Percentiles rank a stretch among this genome's conserved stretches.
Conservation (phyloP, 306 rosid species). For the Pachyrhizus erosus region DNA sequence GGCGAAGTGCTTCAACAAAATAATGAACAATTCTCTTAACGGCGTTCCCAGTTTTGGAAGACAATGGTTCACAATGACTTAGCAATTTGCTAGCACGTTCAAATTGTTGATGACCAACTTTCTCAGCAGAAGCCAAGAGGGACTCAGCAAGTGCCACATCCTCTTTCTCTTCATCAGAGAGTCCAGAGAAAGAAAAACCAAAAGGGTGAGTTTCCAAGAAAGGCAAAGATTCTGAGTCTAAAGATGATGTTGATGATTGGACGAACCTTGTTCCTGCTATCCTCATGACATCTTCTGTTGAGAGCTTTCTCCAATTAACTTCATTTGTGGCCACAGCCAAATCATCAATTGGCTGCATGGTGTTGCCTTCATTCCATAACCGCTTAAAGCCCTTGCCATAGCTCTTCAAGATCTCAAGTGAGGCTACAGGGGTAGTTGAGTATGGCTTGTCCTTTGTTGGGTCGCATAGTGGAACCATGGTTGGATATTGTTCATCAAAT, state of each 20-base stretch:
- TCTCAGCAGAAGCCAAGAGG: slow-evolving; percentile 74
- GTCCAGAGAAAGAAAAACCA: slow-evolving; percentile 50
- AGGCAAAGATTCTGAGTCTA: slow-evolving; percentile 26
- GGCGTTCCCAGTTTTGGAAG: slow-evolving; percentile 57
- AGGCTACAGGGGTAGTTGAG: slow-evolving; percentile 43
- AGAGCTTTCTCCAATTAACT: slow-evolving; percentile 40
- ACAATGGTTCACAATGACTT: slow-evolving; percentile 40
- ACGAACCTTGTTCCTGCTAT: slow-evolving; percentile 72
- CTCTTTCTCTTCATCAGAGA: slow-evolving; percentile 56
- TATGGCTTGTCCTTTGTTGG: slow-evolving; percentile 35
- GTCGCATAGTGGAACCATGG: slow-evolving; percentile 33
- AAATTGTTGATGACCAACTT: slow-evolving; percentile 59
- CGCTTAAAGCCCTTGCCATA: slow-evolving; percentile 52
- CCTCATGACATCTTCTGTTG: slow-evolving; percentile 68
- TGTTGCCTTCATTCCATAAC: slow-evolving; percentile 43
- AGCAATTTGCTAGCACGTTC: slow-evolving; percentile 58
- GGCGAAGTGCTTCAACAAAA: slow-evolving; percentile 64
- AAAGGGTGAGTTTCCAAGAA: slow-evolving; percentile 54
- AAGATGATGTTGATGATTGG: slow-evolving; percentile 44
- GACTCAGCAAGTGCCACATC: slow-evolving; percentile 63
- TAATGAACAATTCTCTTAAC: slow-evolving; percentile 58
- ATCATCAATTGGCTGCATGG: slow-evolving; percentile 36
- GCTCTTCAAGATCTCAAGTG: slow-evolving; percentile 62
- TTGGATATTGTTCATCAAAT: slow-evolving; percentile 36
- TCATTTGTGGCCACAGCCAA: neutral